Conservation (phyloP, 176 grass and related monocot species). For the Pontederia crassipes region DNA sequence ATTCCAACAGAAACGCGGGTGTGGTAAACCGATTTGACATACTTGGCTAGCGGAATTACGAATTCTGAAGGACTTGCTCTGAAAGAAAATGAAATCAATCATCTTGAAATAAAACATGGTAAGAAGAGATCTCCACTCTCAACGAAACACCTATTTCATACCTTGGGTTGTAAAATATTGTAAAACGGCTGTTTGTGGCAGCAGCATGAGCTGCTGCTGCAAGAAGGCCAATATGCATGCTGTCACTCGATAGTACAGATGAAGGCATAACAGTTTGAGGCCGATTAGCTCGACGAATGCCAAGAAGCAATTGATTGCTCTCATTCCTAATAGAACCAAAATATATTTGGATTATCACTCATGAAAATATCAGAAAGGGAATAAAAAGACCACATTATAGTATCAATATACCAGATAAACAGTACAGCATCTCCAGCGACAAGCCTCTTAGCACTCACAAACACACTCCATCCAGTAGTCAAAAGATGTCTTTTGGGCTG, state of each 20-base stretch:
- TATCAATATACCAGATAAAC: constrained; percentile 76
- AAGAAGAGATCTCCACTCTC: background rate
- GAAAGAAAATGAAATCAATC: constrained; percentile 10
- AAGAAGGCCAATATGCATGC: constrained; percentile 99
- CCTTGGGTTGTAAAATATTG: constrained; percentile 93
- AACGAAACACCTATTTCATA: constrained; percentile 9
- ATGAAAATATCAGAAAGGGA: background rate
- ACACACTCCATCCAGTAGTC: constrained; percentile 94
- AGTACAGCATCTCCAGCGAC: constrained; percentile 88
- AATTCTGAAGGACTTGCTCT: constrained; percentile 97
- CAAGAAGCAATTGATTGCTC: constrained; percentile 80
- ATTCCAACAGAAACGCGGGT: constrained; percentile 84
- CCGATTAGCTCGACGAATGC: constrained; percentile 79
- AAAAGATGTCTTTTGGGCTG: constrained; percentile 95
- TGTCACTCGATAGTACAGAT: constrained; percentile 85
- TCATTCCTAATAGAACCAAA: constrained; percentile 54
- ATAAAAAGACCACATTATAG: background rate
- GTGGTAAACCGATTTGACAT: constrained; percentile 92
- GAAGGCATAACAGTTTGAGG: constrained; percentile 87
- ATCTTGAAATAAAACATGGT: background rate
- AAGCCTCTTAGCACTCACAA: constrained; percentile 83
- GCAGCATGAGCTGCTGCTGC: constrained; percentile 95
- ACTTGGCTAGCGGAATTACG: constrained; percentile 86
- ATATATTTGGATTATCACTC: background rate
- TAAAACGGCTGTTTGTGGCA: constrained; percentile 90